phyloP scores from a whole-genome alignment of 148 eudicot genomes.

The Amaranthus hypochondriacus region DNA sequence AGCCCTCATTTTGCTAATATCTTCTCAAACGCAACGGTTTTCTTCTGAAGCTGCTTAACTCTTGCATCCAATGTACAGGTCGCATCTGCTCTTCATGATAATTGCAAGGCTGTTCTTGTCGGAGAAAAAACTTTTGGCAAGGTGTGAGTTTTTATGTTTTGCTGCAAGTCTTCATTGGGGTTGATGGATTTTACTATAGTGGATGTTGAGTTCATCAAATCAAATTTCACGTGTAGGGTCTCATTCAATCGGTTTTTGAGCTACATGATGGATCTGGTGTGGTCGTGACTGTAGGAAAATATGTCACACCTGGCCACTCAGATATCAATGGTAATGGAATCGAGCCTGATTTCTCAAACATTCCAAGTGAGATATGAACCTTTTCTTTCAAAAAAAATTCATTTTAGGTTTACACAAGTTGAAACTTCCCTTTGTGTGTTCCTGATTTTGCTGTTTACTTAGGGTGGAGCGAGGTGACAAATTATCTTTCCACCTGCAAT shows the following conservation, averaged over 20 bases:
- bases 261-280: slow-evolving; percentile 94
- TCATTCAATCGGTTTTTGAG: slow-evolving; percentile 95
- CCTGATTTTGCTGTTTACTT: slow-evolving; percentile 17
- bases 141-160: slow-evolving; percentile 35
- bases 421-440: not conserved
- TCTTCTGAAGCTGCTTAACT: slow-evolving; percentile 22
- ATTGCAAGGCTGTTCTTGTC: slow-evolving; percentile 89
- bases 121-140: slow-evolving; percentile 92
- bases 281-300: slow-evolving; percentile 86
- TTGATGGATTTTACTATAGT: not conserved
- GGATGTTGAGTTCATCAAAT: not conserved
- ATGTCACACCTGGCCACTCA: slow-evolving; percentile 72
- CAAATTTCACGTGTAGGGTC: slow-evolving; percentile 45
- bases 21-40: slow-evolving; percentile 6
- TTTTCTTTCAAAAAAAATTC: not conserved
- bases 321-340: slow-evolving; percentile 93
- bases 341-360: slow-evolving; percentile 67
- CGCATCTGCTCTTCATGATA: slow-evolving; percentile 95
- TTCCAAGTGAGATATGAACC: slow-evolving; percentile 53
- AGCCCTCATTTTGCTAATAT: slow-evolving; percentile 24
- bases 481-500: slow-evolving; percentile 61
- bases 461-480: slow-evolving; percentile 72
- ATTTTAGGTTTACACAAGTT: not conserved
- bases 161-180: not conserved
- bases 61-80: slow-evolving; percentile 46